Evolutionary conservation across 768 basidiomycete species (phyloP).

Genomic region (Termitomyces heimii): DNA sequence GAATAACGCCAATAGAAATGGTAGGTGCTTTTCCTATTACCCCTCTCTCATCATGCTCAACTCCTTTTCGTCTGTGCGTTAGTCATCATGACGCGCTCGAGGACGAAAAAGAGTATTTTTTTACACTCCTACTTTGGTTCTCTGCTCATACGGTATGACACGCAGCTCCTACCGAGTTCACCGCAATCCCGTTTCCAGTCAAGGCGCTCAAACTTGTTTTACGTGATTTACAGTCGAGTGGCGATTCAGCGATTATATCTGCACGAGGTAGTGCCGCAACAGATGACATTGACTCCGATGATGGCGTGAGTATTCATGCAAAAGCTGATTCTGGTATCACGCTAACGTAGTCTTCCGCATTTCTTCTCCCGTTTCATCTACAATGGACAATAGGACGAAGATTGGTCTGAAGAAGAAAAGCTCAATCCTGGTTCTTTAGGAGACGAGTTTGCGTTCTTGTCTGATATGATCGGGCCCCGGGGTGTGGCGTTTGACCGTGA

Average conservation of each 20-base stretch:
- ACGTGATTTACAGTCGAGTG: slow-evolving; percentile 75
- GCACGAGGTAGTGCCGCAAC: slow-evolving; percentile 36
- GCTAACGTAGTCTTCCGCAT: background rate
- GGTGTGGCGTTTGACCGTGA: slow-evolving; percentile 75
- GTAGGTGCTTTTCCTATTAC: slow-evolving; percentile 38
- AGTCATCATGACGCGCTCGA: slow-evolving; percentile 97
- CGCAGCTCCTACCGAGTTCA: slow-evolving; percentile 82
- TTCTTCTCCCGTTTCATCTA: background rate
- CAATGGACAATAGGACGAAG: slow-evolving; percentile 54
- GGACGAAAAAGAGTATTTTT: slow-evolving; percentile 74
- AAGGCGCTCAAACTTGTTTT: slow-evolving; percentile 90
- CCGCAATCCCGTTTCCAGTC: slow-evolving; percentile 79
- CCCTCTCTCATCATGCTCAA: slow-evolving; percentile 13
- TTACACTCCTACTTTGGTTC: slow-evolving; percentile 8
- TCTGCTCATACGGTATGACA: background rate
- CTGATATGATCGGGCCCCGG: slow-evolving; percentile 74
- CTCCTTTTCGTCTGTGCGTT: slow-evolving; percentile 13
- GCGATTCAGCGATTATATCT: slow-evolving; percentile 64
- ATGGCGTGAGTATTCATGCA: slow-evolving; percentile 49
- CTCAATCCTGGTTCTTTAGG: slow-evolving; percentile 51
- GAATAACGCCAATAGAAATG: slow-evolving; percentile 71
- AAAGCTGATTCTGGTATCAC: background rate
- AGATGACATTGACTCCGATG: slow-evolving; percentile 66
- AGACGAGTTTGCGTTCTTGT: slow-evolving; percentile 80
- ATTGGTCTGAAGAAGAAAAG: slow-evolving; percentile 91